phyloP scores from a whole-genome alignment of 495 filamentous ascomycete genomes.

The Alectoria sarmentosa region DNA sequence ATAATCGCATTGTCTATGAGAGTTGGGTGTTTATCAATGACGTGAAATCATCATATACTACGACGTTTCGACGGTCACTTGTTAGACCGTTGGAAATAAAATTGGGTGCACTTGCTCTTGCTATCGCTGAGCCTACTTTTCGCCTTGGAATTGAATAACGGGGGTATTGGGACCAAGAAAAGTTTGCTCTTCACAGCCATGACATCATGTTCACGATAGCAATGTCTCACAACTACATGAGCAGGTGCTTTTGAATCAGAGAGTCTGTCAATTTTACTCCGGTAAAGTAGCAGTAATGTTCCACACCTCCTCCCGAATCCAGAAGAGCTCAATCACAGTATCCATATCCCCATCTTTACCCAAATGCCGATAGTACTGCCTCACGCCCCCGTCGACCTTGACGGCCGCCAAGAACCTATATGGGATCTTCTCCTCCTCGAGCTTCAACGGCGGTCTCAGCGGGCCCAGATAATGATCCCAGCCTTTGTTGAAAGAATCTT shows the following conservation, averaged over 20 bases:
- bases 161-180: too few relatives aligned
- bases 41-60: too few relatives aligned
- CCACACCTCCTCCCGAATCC: conserved; percentile 9
- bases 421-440: conserved; percentile 18
- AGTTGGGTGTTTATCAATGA: too few relatives aligned
- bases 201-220: too few relatives aligned
- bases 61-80: too few relatives aligned
- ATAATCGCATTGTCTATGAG: too few relatives aligned
- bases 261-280: background rate
- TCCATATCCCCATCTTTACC: conserved; percentile 7
- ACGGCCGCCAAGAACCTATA: conserved; percentile 13
- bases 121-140: too few relatives aligned
- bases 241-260: background rate
- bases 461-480: conserved; percentile 17
- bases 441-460: conserved; percentile 9
- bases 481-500: conserved; percentile 11
- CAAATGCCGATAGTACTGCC: conserved; percentile 19
- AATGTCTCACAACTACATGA: too few relatives aligned
- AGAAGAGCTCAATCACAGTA: conserved; percentile 11
- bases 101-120: too few relatives aligned
- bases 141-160: too few relatives aligned
- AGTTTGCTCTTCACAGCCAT: too few relatives aligned
- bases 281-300: background rate
- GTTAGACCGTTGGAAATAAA: too few relatives aligned
- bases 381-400: conserved; percentile 15